Percentiles rank a stretch among this genome's conserved stretches.
These are phyloP conservation scores for Colletotrichum sp. DNA, from an alignment of 2,329 filamentous ascomycete genomes.

Conservation along the genomic window DNA sequence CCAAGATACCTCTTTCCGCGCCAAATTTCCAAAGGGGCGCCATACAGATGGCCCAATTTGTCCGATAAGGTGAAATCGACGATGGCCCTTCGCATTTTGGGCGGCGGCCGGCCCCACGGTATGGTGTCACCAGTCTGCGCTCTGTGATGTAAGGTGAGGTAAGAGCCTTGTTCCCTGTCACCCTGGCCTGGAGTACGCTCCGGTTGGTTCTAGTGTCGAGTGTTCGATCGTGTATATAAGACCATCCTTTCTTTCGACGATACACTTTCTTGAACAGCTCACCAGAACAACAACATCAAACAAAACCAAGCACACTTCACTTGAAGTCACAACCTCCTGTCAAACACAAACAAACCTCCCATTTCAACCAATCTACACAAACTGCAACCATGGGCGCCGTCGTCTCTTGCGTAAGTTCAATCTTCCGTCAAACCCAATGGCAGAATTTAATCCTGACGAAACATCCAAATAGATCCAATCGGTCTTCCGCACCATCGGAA, in stretches of 20 bases:
- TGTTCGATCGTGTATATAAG: conserved; percentile 9
- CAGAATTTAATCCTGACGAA: not conserved
- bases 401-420: conserved; percentile 77
- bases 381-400: conserved; percentile 76
- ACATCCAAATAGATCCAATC: conserved; percentile 53
- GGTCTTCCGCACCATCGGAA: conserved; percentile 69
- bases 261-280: not conserved
- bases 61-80: not conserved
- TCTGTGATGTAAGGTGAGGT: conserved; percentile 17
- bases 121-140: conserved; percentile 9
- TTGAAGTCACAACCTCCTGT: not conserved
- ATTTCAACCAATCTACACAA: not conserved
- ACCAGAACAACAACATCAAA: not conserved
- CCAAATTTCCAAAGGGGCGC: not conserved
- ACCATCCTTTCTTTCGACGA: not conserved
- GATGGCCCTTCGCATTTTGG: not conserved
- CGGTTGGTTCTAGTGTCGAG: not conserved
- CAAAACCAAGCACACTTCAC: not conserved
- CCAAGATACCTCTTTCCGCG: not conserved
- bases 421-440: not conserved
- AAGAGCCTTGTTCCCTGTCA: not conserved
- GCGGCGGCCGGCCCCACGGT: not conserved
- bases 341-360: not conserved
- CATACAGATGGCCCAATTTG: not conserved
- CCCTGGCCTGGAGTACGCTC: not conserved